These are phyloP conservation scores for Nyssa sinensis DNA, from an alignment of 148 eudicot genomes.

Conservation along the genomic window DNA sequence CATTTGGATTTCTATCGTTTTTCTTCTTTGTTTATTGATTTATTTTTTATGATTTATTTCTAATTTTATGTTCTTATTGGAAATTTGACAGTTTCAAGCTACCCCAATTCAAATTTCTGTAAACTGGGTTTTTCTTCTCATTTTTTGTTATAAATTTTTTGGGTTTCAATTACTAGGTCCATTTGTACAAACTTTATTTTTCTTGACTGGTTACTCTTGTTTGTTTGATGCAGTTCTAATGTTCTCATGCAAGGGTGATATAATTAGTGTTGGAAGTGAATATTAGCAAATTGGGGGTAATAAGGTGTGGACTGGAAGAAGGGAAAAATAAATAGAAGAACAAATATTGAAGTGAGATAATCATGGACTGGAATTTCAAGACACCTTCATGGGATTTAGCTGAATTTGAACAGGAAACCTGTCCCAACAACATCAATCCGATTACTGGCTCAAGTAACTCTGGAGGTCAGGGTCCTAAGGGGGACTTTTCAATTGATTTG, in stretches of 20 bases:
- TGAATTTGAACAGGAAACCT: constrained; percentile 34
- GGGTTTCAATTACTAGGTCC: constrained; percentile 2
- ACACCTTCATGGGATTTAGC: constrained; percentile 37
- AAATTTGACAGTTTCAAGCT: not conserved
- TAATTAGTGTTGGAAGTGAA: not conserved
- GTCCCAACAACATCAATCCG: constrained; percentile 28
- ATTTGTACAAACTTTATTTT: not conserved
- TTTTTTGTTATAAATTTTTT: not conserved
- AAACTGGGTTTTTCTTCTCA: not conserved
- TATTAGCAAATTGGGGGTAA: not conserved
- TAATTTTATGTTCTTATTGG: not conserved
- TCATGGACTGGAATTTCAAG: constrained; percentile 48
- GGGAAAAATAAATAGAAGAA: constrained; percentile 3
- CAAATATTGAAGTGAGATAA: constrained; percentile 16
- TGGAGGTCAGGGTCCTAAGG: constrained; percentile 18
- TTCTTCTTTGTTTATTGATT: not conserved
- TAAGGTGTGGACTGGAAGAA: not conserved
- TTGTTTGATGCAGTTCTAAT: not conserved
- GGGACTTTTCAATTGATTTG: constrained; percentile 38
- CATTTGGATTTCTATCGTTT: constrained; percentile 11
- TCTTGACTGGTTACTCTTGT: constrained; percentile 6
- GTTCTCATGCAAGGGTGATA: not conserved
- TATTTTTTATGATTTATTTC: not conserved
- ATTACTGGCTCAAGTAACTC: constrained; percentile 26
- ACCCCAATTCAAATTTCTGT: not conserved